Conservation (phyloP, 2,329 filamentous ascomycete species). For the Xylariales sp. region DNA sequence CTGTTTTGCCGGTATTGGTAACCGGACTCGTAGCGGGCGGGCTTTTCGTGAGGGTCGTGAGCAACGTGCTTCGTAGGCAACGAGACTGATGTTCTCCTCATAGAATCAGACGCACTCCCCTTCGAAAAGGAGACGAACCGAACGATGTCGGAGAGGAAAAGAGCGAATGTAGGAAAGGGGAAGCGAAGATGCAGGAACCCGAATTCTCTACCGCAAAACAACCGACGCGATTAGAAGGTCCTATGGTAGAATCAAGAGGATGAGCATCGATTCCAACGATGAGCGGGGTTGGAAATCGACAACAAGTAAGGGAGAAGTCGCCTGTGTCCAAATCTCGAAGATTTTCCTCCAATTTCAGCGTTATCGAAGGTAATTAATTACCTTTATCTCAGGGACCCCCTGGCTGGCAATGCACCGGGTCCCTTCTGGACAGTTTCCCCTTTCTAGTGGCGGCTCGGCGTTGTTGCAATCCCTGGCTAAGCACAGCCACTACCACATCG, state of each 20-base stretch:
- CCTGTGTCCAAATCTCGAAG: slow-evolving; percentile 15
- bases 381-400: no score
- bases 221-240: not conserved
- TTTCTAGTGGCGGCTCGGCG: slow-evolving; percentile 1
- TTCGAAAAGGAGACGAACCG: slow-evolving; percentile 1
- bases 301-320: slow-evolving; percentile 1
- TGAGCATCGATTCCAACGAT: not conserved
- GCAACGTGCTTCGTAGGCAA: slow-evolving; percentile 56
- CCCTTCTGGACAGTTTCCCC: slow-evolving; percentile 6
- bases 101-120: slow-evolving; percentile 24
- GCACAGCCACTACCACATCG: not conserved
- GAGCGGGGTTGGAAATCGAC: not conserved
- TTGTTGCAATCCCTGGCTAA: not conserved
- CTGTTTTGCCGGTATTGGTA: slow-evolving; percentile 28
- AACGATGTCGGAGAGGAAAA: not conserved
- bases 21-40: slow-evolving; percentile 51
- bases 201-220: not conserved
- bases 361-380: slow-evolving; percentile 1
- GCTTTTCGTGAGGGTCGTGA: slow-evolving; percentile 62
- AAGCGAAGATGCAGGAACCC: slow-evolving; percentile 1
- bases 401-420: no score
- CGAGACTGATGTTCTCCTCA: slow-evolving; percentile 64
- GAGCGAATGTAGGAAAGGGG: not conserved
- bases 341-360: slow-evolving; percentile 17
- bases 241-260: not conserved